Evolutionary conservation across 345 rosid species (phyloP).

Genomic region (Erodium maritimum): DNA sequence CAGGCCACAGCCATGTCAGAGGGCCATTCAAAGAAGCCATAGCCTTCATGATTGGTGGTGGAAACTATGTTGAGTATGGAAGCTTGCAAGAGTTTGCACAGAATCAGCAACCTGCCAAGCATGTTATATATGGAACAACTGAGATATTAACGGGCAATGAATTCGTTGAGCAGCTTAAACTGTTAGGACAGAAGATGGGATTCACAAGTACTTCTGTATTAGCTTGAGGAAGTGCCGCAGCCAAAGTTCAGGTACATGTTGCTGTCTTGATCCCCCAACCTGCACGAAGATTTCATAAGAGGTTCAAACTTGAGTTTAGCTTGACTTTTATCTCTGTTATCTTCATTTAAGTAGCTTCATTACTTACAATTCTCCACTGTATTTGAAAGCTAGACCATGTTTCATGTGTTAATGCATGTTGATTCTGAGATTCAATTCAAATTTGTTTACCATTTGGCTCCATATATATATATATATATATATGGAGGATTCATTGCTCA

Average conservation of each 20-base stretch:
- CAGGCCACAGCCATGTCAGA: conserved; percentile 46
- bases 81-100: conserved; percentile 84
- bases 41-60: conserved; percentile 96
- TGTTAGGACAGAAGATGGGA: conserved; percentile 96
- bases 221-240: not conserved
- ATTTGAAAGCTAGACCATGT: conserved; percentile 1
- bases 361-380: too few relatives aligned
- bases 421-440: not conserved
- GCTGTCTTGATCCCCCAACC: not conserved
- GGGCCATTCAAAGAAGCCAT: conserved; percentile 94
- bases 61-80: conserved; percentile 88
- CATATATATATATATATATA: too few relatives aligned
- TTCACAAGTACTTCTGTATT: conserved; percentile 27
- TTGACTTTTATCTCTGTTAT: not conserved
- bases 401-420: not conserved
- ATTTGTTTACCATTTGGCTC: not conserved
- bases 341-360: not conserved
- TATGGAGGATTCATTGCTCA: too few relatives aligned
- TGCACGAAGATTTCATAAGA: not conserved
- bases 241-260: not conserved
- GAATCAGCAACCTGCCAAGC: conserved; percentile 73
- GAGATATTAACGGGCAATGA: conserved; percentile 83
- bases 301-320: not conserved
- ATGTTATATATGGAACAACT: conserved; percentile 82
- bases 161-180: conserved; percentile 78